These are phyloP conservation scores for Ramularia collo-cygni DNA, from an alignment of 2,329 filamentous ascomycete species.

Conservation along the genomic window DNA sequence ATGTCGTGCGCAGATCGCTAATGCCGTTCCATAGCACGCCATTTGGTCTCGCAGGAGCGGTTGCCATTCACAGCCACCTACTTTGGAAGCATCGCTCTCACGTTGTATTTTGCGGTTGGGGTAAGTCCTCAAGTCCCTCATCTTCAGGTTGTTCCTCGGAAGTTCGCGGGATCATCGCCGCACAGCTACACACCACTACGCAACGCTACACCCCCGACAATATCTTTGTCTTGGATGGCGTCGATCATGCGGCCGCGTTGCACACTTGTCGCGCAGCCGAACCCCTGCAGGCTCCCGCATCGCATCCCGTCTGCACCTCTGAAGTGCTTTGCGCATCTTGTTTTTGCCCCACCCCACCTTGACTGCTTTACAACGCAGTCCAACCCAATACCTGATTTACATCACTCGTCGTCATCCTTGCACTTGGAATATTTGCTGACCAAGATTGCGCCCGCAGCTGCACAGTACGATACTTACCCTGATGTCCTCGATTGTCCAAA, in stretches of 20 bases:
- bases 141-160: conserved; percentile 10
- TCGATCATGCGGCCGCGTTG: conserved; percentile 18
- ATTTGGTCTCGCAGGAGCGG: conserved; percentile 76
- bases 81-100: conserved; percentile 85
- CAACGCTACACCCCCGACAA: conserved; percentile 12
- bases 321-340: conserved; percentile 15
- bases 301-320: conserved; percentile 9
- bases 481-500: conserved; percentile 73
- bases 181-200: conserved; percentile 15
- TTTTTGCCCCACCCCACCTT: conserved; percentile 6
- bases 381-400: conserved; percentile 6
- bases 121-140: conserved; percentile 52
- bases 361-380: no score
- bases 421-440: conserved; percentile 20
- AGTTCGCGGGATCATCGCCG: conserved; percentile 8
- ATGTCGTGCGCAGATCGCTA: conserved; percentile 10
- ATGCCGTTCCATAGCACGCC: conserved; percentile 47
- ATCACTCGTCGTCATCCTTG: conserved; percentile 7
- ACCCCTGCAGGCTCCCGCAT: conserved; percentile 10
- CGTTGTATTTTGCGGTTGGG: conserved; percentile 84
- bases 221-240: conserved; percentile 19
- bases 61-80: conserved; percentile 91
- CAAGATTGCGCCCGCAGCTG: conserved; percentile 51
- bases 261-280: conserved; percentile 12
- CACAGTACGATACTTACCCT: conserved; percentile 79